A percentile compares a stretch with the other conserved stretches of the same genome.
Conservation (phyloP, 164 flowering plant genomes). For the Vitis riparia region DNA sequence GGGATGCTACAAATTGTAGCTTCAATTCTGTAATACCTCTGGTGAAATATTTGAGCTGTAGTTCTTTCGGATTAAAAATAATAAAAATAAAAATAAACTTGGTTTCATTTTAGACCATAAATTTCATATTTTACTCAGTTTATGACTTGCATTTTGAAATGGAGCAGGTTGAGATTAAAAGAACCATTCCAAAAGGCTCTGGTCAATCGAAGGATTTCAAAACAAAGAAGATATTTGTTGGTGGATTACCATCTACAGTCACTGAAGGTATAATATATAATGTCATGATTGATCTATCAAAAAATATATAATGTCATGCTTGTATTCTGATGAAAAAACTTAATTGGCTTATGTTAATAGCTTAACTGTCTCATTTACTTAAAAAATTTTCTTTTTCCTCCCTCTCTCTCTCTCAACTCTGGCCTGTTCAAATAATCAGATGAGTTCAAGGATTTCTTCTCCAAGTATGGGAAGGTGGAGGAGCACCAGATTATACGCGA, state of each 20-base stretch:
- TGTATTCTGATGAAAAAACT: not conserved
- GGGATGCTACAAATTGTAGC: too few species aligned
- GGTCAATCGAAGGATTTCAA: constrained; percentile 33
- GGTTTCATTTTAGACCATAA: too few species aligned
- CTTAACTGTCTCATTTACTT: not conserved
- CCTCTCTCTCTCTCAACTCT: not conserved
- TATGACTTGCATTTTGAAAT: not conserved
- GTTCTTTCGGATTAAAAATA: not conserved
- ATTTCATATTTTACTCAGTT: not conserved
- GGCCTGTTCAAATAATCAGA: constrained; percentile 29
- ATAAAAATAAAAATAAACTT: too few species aligned
- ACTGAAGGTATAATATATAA: constrained; percentile 41
- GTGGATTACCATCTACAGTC: constrained; percentile 54
- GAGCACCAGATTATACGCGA: constrained; percentile 29
- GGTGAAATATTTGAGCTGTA: too few species aligned
- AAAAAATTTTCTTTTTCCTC: too few species aligned
- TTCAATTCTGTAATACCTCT: too few species aligned
- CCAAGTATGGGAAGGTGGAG: constrained; percentile 56
- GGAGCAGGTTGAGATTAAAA: constrained; percentile 62
- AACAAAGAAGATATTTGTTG: constrained; percentile 47
- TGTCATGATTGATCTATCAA: not conserved
- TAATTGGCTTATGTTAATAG: not conserved
- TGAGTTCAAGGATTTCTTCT: constrained; percentile 60
- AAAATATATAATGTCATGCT: not conserved
- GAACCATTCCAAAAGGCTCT: constrained; percentile 67